phyloP scores from a whole-genome alignment of 2,329 filamentous ascomycete genomes.

The Cryphonectria japonica region DNA sequence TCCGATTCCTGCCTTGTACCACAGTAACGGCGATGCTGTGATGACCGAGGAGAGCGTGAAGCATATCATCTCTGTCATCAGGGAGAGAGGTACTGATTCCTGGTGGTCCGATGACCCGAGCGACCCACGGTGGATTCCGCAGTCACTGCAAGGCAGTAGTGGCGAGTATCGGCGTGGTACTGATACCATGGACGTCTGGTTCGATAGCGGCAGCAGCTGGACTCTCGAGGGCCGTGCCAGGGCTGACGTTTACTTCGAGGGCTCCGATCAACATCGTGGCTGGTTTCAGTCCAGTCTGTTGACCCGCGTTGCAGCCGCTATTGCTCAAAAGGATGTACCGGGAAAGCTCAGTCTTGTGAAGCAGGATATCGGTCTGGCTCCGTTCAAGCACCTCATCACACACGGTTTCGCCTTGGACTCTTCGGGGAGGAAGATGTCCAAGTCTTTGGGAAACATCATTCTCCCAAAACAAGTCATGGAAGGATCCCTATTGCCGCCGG shows the following conservation, averaged over 20 bases:
- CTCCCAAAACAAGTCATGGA: conserved; percentile 82
- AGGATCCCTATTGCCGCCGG: conserved; percentile 73
- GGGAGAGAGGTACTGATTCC: conserved; percentile 79
- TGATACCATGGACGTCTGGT: conserved; percentile 99
- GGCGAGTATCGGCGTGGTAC: conserved; percentile 72
- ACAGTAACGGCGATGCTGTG: conserved; percentile 72
- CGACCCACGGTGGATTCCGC: conserved; percentile 77
- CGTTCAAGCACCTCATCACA: conserved; percentile 88
- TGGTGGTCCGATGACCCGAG: conserved; percentile 88
- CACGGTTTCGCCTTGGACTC: conserved; percentile 94
- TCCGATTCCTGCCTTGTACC: conserved; percentile 89
- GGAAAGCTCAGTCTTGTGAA: conserved; percentile 36
- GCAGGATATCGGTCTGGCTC: conserved; percentile 53
- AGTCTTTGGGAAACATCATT: conserved; percentile 89
- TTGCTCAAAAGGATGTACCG: conserved; percentile 39
- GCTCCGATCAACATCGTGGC: conserved; percentile 92
- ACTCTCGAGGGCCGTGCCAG: conserved; percentile 55
- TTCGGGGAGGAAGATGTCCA: conserved; percentile 97
- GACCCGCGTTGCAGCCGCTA: conserved; percentile 74
- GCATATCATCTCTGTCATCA: conserved; percentile 81
- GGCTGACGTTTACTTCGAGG: conserved; percentile 91
- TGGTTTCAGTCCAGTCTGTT: conserved; percentile 98
- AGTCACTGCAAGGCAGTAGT: conserved; percentile 58
- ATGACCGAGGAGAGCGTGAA: conserved; percentile 78
- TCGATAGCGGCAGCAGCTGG: conserved; percentile 97